Evolutionary conservation across 306 rosid species (phyloP), one percentile per base, ranked within the genome.

Genomic region (Trichosanthes truncata): DNA sequence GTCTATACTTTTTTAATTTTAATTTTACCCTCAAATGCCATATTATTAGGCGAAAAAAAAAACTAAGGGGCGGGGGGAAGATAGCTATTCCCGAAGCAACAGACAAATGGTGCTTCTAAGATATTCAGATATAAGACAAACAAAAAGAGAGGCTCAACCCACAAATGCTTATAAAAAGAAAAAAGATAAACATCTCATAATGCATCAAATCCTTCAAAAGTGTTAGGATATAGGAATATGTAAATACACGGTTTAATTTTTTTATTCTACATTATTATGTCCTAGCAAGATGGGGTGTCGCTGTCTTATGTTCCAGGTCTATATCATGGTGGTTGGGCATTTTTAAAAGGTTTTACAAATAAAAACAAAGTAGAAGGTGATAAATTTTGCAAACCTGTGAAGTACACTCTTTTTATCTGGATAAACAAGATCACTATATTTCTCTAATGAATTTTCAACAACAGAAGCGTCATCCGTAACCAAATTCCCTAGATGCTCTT

Each of bases 401-500:
- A 92, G 80, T 55, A 86, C 85, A 81, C 92, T 91, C 14, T 59
- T 79, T 77, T 82, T 78, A 62, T 88, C 90, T 23, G 85, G 90
- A 52, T 79, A 84, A 72, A 82, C 92, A 78, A 85, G 87, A 74
- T 95, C 97, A 77, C 90, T 85, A 83, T 82, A 89, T 82, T 92
- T 90, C 65, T 91, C 96, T 76, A 95, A 83, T 82, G 93, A 87
- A 78, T 90, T 77, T 87, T 89, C 98, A 77, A 95, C 69, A 76
- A 90, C 89, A 25, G 97, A 92, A 21, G 98, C 97, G 43, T 95
- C 97, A 76, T 95, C 97, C 3, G 98, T 92, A 80, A 88, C 96
- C 82, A 92, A 86, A 73, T 82, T 90, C 69, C 87, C 83, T 80
- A 92, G 89, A 76, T 95, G 87, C 82, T 92, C 97, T 90, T 91